These are phyloP conservation scores for Sonneratia caseolaris DNA, from an alignment of 345 rosid species.

Conservation along the genomic window DNA sequence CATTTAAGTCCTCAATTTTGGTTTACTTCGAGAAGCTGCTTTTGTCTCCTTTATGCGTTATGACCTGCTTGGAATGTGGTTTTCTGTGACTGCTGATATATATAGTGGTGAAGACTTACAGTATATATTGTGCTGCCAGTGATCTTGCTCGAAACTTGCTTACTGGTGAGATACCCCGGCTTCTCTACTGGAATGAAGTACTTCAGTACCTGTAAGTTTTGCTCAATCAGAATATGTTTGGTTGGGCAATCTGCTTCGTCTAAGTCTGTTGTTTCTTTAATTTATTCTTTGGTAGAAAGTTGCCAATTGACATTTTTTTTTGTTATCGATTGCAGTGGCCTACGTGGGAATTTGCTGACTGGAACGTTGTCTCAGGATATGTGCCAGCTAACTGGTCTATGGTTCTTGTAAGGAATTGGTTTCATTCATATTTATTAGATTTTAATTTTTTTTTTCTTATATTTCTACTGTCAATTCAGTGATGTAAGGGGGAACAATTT, in stretches of 20 bases:
- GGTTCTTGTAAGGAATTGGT: conserved; percentile 80
- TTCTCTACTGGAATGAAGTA: conserved; percentile 95
- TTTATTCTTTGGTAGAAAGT: background rate
- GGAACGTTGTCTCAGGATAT: conserved; percentile 80
- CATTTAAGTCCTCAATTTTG: background rate
- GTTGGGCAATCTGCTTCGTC: too few relatives aligned
- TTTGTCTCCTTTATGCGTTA: background rate
- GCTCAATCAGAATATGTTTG: background rate
- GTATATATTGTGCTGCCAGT: conserved; percentile 19
- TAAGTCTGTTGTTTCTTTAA: background rate
- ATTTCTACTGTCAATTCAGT: conserved; percentile 27
- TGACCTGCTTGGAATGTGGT: background rate
- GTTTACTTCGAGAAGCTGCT: background rate
- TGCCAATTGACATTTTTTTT: background rate
- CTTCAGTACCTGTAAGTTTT: conserved; percentile 81
- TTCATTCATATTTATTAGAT: background rate
- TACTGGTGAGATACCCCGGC: conserved; percentile 73
- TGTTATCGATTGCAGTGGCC: conserved; percentile 39
- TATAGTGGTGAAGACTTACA: background rate
- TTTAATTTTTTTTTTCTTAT: background rate
- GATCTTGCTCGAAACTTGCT: conserved; percentile 84
- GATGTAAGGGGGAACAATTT: conserved; percentile 92
- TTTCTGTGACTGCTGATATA: background rate
- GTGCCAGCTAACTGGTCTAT: conserved; percentile 89
- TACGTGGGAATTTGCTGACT: conserved; percentile 66